Conservation (phyloP, 768 basidiomycete species). For the Mycena sanguinolenta region DNA sequence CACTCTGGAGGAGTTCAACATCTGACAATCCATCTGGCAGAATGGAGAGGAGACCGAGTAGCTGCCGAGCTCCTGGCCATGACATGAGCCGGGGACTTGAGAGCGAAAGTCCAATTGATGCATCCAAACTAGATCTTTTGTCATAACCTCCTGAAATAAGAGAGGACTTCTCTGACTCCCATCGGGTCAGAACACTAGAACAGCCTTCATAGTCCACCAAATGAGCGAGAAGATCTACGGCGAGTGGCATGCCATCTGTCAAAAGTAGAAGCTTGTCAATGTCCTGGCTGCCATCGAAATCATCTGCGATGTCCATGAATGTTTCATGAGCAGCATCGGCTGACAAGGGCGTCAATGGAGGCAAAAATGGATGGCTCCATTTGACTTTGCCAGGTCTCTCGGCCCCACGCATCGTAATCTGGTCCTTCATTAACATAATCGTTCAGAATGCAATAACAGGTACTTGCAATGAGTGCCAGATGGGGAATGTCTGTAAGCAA, state of each 20-base stretch:
- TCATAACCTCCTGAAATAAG: slow-evolving; percentile 14
- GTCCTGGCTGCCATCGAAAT: background rate
- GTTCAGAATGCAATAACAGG: background rate
- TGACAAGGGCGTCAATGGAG: slow-evolving; percentile 7
- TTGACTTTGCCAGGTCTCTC: too few species aligned
- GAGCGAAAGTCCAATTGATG: slow-evolving; percentile 15
- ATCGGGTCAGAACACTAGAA: background rate
- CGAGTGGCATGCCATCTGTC: slow-evolving; percentile 23
- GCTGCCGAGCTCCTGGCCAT: background rate
- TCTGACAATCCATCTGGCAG: slow-evolving; percentile 25
- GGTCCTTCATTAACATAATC: background rate
- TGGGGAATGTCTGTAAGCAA: slow-evolving; percentile 9
- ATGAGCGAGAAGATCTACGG: slow-evolving; percentile 19
- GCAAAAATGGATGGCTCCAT: too few species aligned
- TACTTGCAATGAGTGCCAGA: slow-evolving; percentile 14
- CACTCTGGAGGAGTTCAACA: slow-evolving; percentile 7
- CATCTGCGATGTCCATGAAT: slow-evolving; percentile 21
- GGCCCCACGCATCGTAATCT: slow-evolving; percentile 31
- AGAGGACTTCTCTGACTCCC: slow-evolving; percentile 9
- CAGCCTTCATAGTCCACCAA: slow-evolving; percentile 7
- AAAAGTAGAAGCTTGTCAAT: slow-evolving; percentile 2
- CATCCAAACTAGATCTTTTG: slow-evolving; percentile 16
- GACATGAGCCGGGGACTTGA: slow-evolving; percentile 17
- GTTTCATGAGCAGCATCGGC: slow-evolving; percentile 17
- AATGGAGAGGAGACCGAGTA: slow-evolving; percentile 14